Evolutionary conservation across 148 eudicot genomes (phyloP).

Genomic region (Fagopyrum esculentum): DNA sequence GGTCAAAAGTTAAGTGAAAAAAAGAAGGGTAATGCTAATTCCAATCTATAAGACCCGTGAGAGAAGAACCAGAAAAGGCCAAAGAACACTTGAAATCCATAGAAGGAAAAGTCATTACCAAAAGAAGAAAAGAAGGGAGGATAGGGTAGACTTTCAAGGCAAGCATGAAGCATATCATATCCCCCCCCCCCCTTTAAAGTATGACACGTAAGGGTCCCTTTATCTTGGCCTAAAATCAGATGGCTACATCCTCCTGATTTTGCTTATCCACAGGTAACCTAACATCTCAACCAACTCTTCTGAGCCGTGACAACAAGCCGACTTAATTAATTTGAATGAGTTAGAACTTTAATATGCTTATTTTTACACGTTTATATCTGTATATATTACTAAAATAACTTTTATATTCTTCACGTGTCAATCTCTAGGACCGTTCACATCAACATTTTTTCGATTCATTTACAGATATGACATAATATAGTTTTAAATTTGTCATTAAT

Average conservation of each 20-base stretch:
- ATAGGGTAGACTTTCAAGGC: slow-evolving; percentile 3
- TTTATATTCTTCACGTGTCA: too few relatives aligned
- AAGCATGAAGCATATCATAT: neutral
- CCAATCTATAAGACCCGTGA: neutral
- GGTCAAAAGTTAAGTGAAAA: neutral
- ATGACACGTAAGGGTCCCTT: neutral
- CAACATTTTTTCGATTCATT: too few relatives aligned
- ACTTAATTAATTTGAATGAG: too few relatives aligned
- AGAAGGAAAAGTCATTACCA: neutral
- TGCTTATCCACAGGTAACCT: neutral
- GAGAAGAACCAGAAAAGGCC: neutral
- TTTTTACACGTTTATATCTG: too few relatives aligned
- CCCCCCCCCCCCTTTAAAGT: neutral
- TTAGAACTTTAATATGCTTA: too few relatives aligned
- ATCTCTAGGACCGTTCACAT: too few relatives aligned
- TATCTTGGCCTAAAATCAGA: neutral
- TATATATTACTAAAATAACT: too few relatives aligned
- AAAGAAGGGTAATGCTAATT: too few relatives aligned
- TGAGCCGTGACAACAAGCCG: neutral
- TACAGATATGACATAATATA: too few relatives aligned
- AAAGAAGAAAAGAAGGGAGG: neutral
- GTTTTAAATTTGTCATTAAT: too few relatives aligned
- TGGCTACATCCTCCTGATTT: neutral
- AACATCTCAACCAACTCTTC: neutral
- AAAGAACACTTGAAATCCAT: neutral